A percentile compares a stretch with the other conserved stretches of the same genome.
Conservation (phyloP, 805 yeast species). For the Cyberlindnera sargentensis region DNA sequence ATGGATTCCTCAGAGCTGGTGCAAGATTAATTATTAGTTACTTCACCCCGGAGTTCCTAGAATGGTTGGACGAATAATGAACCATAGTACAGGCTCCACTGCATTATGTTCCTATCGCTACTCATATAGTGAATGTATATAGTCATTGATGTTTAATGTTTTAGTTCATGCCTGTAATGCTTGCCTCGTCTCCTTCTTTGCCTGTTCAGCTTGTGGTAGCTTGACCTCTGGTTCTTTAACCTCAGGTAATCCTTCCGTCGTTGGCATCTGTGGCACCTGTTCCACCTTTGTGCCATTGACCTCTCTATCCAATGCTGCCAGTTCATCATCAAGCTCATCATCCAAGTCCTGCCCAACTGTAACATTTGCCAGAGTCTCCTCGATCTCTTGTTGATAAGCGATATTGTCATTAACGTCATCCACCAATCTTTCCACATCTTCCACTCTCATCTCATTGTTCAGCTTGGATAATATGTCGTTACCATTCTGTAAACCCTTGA, state of each 20-base stretch:
- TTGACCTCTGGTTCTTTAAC: constrained; percentile 10
- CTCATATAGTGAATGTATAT: not conserved
- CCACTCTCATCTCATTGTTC: constrained; percentile 71
- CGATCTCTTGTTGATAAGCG: constrained; percentile 68
- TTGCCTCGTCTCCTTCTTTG: constrained; percentile 13
- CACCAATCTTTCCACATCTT: constrained; percentile 72
- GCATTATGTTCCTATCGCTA: not conserved
- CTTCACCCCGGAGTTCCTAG: constrained; percentile 92
- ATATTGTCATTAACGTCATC: constrained; percentile 82
- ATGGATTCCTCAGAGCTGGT: constrained; percentile 93
- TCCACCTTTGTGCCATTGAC: not conserved
- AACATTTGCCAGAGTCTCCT: constrained; percentile 39
- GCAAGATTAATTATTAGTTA: constrained; percentile 87
- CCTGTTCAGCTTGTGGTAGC: constrained; percentile 10
- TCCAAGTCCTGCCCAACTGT: constrained; percentile 34
- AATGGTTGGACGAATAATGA: constrained; percentile 58
- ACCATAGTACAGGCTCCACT: too few species aligned
- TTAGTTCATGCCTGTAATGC: constrained; percentile 13
- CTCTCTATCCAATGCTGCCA: constrained; percentile 29
- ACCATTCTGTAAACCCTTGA: constrained; percentile 76
- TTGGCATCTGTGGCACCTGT: constrained; percentile 18
- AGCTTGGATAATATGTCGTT: constrained; percentile 66
- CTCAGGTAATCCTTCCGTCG: constrained; percentile 14
- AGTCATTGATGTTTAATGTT: not conserved
- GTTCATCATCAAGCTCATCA: constrained; percentile 60